Conservation (phyloP, 441 rosid species). For the Adansonia grandidieri region DNA sequence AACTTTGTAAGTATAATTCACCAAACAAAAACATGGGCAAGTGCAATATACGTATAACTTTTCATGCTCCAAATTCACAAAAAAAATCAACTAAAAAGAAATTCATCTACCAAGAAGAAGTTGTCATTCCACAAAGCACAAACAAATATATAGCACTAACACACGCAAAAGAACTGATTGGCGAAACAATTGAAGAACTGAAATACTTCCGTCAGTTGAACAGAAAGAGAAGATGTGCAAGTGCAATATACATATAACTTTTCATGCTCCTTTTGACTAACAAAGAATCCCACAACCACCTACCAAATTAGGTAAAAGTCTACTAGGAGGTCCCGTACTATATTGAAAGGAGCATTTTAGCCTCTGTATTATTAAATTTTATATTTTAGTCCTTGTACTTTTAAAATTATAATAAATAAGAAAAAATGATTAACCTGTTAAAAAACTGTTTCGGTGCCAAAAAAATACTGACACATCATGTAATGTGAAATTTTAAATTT, state of each 20-base stretch:
- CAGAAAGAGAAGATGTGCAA: not conserved
- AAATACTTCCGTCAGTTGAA: not conserved
- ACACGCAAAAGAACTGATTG: not conserved
- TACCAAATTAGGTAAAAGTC: not conserved
- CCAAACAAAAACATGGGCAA: too few relatives aligned
- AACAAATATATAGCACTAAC: not conserved
- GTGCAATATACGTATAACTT: too few relatives aligned
- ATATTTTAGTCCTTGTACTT: too few relatives aligned
- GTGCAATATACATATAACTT: not conserved
- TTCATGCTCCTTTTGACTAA: not conserved
- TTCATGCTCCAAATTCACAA: not conserved
- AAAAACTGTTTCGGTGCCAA: too few relatives aligned
- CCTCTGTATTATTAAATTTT: too few relatives aligned
- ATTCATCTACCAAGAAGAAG: not conserved
- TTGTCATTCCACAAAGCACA: conserved; percentile 1
- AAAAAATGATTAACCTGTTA: too few relatives aligned
- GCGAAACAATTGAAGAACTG: not conserved
- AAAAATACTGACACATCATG: too few relatives aligned
- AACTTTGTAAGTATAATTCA: not conserved
- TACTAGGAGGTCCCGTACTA: too few relatives aligned
- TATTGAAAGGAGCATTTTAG: too few relatives aligned
- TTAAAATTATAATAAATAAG: too few relatives aligned
- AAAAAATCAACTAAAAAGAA: not conserved
- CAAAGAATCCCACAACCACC: not conserved
- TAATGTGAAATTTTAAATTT: too few relatives aligned